Base-by-base conservation (phyloP, 352 stramenopile species). In the Pythium rishiriense region DNA sequence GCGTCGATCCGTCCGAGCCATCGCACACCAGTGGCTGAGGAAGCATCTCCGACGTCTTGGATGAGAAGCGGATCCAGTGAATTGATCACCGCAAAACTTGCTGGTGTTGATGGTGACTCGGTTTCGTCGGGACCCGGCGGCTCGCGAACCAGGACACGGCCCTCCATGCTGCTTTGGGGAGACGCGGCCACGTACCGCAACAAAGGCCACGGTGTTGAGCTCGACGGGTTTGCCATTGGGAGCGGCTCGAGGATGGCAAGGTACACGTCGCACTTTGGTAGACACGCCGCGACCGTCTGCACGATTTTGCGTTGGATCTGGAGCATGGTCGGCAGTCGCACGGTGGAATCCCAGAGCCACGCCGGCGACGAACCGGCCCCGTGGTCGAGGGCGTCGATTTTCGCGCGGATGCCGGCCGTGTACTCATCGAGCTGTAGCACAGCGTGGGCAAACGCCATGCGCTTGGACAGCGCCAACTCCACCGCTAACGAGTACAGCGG, bases 211-310 rank as follows among this genome's bases (percentile, higher is more conserved):
- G 73, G 47, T 0, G 69, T 74, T 0, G 64, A 55, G 14, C 49
- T 45, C 14, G 64, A 61, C 0, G 70, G 78, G 28, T 67, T 24
- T 1, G 64, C 61, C 42, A 74, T 75, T 1, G 81, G 78, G n/a
- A 90, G 66, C 2, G 64, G 46, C 41, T 94, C 81, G 39, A 78
- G 73, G 67, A 91, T 79, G 1, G 68, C 81, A 11, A 94, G 33
- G 64, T 94, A 94, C 41, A 91, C 48, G 52, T 92, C 85, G 33
- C 78, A 89, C 31, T 91, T 81, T 37, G 62, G 81, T 29, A 94
- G 64, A 59, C 83, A 92, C 17, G 62, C 45, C 43, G 88, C 71
- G 9, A 83, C 73, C 12, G 69, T 69, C 31, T 87, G 78, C 2
- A 91, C 61, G 28, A 92, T 69, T 24, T 79, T 74, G 7, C 81